Conservation (phyloP, 371 early-diverging fungal genomes). For the Haplosporangium sp. region DNA sequence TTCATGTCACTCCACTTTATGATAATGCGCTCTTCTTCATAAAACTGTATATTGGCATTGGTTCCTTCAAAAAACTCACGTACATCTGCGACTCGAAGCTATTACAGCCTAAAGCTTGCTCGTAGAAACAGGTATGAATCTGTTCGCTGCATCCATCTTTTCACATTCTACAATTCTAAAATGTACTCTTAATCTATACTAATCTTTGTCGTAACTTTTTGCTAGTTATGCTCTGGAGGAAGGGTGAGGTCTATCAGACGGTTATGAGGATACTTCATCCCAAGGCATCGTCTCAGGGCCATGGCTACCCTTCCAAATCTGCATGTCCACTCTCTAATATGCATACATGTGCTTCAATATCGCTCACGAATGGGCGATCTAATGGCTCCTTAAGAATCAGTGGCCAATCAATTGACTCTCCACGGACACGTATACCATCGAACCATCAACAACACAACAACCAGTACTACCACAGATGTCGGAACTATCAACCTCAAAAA, state of each 20-base stretch:
- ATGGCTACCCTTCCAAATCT: not conserved
- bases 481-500: conserved; percentile 1
- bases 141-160: not conserved
- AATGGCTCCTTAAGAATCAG: not conserved
- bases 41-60: not conserved
- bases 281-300: conserved; percentile 10
- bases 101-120: not conserved
- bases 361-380: not conserved
- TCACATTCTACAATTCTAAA: too few relatives aligned
- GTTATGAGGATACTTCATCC: conserved; percentile 26
- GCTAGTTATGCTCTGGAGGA: conserved; percentile 49
- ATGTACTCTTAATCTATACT: not conserved
- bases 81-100: not conserved
- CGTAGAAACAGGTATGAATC: conserved; percentile 3
- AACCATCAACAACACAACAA: not conserved
- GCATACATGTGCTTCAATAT: not conserved
- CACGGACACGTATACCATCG: not conserved
- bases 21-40: conserved; percentile 6
- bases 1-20: not conserved
- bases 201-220: not conserved
- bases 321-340: not conserved
- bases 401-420: not conserved
- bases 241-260: conserved; percentile 37
- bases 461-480: not conserved
- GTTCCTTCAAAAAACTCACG: not conserved